phyloP scores from a whole-genome alignment of 2,329 filamentous ascomycete genomes.

The Plectosphaerella sp. region DNA sequence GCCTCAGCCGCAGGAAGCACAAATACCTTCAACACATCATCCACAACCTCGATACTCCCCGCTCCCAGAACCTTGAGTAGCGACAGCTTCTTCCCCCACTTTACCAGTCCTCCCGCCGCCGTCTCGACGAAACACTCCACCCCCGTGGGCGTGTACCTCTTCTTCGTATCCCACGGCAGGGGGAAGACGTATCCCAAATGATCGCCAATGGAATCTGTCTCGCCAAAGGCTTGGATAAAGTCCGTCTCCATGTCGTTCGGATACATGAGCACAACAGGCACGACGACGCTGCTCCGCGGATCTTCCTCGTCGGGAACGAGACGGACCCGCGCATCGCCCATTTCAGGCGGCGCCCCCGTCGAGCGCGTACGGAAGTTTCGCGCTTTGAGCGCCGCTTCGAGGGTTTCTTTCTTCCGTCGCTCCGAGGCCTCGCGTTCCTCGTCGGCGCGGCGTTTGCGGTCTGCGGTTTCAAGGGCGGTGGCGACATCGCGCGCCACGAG shows the following conservation, averaged over 20 bases:
- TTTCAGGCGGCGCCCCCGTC: conserved; percentile 72
- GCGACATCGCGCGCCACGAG: conserved; percentile 59
- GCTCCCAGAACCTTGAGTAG: conserved; percentile 69
- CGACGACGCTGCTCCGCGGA: conserved; percentile 64
- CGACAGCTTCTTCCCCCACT: conserved; percentile 80
- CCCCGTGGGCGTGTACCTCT: conserved; percentile 58
- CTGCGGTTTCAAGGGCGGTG: conserved; percentile 49
- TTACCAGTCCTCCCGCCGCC: conserved; percentile 70
- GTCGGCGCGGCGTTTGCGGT: conserved; percentile 51
- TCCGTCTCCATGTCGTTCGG: conserved; percentile 78
- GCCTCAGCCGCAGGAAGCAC: conserved; percentile 71
- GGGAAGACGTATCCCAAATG: conserved; percentile 86
- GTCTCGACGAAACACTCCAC: conserved; percentile 94
- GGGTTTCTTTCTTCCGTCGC: conserved; percentile 52
- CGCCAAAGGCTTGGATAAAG: conserved; percentile 83
- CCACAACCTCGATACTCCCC: conserved; percentile 81
- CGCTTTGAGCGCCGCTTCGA: conserved; percentile 62
- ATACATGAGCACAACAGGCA: conserved; percentile 83
- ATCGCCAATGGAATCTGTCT: conserved; percentile 69
- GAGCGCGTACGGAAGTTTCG: conserved; percentile 65
- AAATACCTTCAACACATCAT: conserved; percentile 78
- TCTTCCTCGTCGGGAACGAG: conserved; percentile 71
- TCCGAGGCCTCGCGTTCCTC: conserved; percentile 49
- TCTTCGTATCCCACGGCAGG: conserved; percentile 73
- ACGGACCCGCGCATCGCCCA: conserved; percentile 74